phyloP scores from a whole-genome alignment of 768 basidiomycete genomes.

The Kondoa malvinella region DNA sequence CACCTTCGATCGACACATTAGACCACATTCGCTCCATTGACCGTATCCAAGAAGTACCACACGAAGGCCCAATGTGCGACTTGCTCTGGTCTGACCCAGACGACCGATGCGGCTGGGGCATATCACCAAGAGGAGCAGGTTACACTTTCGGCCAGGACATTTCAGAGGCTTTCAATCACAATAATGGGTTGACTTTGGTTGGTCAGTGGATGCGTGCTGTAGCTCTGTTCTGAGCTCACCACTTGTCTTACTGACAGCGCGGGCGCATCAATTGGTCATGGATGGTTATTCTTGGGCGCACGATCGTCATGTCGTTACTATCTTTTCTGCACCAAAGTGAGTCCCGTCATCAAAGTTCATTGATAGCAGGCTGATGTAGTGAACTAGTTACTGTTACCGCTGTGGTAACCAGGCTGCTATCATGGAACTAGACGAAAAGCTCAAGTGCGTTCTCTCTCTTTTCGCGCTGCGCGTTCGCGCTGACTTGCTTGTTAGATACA shows the following conservation, averaged over 20 bases:
- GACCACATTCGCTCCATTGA: constrained; percentile 91
- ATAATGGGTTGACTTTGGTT: constrained; percentile 86
- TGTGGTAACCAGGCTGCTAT: constrained; percentile 99
- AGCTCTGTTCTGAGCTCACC: not conserved
- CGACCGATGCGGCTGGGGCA: constrained; percentile 85
- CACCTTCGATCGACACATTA: constrained; percentile 96
- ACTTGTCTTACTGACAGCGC: constrained; percentile 70
- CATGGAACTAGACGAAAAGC: constrained; percentile 79
- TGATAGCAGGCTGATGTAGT: not conserved
- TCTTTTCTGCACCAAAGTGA: constrained; percentile 98
- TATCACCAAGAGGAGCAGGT: constrained; percentile 93
- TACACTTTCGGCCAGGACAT: constrained; percentile 88
- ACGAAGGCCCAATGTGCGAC: constrained; percentile 98
- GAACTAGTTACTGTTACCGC: constrained; percentile 66
- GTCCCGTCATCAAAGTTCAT: not conserved
- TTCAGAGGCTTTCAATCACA: constrained; percentile 71
- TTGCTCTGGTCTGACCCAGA: constrained; percentile 97
- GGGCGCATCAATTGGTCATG: constrained; percentile 78
- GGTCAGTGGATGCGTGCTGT: constrained; percentile 29
- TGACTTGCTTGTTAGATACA: constrained; percentile 27
- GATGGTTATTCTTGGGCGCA: constrained; percentile 73
- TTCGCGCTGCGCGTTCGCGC: not conserved
- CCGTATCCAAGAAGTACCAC: constrained; percentile 90
- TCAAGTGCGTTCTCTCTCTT: constrained; percentile 25
- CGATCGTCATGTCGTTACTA: constrained; percentile 82